A percentile compares a stretch with the other conserved stretches of the same genome.
Evolutionary conservation across 495 filamentous ascomycete species (phyloP).

Genomic region (Aspergillus sclerotiicarbonarius): DNA sequence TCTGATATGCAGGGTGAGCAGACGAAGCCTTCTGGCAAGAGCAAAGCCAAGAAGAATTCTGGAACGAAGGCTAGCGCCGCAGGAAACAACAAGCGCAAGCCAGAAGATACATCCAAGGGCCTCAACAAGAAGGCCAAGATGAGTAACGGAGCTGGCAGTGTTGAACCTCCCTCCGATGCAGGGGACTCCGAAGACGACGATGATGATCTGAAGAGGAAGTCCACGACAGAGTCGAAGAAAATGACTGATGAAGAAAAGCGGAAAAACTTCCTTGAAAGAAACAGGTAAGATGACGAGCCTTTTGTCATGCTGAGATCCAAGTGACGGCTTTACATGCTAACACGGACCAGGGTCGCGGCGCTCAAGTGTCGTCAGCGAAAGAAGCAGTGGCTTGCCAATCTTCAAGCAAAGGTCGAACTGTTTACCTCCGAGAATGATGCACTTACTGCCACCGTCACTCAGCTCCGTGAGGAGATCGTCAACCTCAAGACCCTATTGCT

Average conservation of each 20-base stretch:
- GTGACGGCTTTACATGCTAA: constrained; percentile 16
- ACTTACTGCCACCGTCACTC: constrained; percentile 75
- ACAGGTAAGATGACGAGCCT: constrained; percentile 64
- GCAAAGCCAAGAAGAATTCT: constrained; percentile 67
- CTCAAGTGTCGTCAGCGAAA: constrained; percentile 97
- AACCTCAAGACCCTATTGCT: constrained; percentile 90
- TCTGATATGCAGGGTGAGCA: constrained; percentile 74
- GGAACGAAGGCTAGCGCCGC: constrained; percentile 41
- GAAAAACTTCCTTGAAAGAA: constrained; percentile 95
- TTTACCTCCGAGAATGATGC: constrained; percentile 89
- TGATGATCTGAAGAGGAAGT: constrained; percentile 49
- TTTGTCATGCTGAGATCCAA: neutral
- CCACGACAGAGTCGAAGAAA: constrained; percentile 59
- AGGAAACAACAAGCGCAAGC: constrained; percentile 71
- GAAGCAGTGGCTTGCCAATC: constrained; percentile 97
- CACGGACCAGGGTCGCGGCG: constrained; percentile 76
- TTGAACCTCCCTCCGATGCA: constrained; percentile 52
- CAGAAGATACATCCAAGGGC: constrained; percentile 70
- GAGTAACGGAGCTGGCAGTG: constrained; percentile 47
- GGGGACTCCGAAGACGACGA: constrained; percentile 58
- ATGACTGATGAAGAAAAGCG: constrained; percentile 99
- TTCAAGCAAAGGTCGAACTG: constrained; percentile 92
- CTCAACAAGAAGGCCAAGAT: constrained; percentile 72
- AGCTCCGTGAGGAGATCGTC: constrained; percentile 89
- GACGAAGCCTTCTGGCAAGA: constrained; percentile 58